Conservation (phyloP, 768 basidiomycete species). For the Leccinellum albellum region DNA sequence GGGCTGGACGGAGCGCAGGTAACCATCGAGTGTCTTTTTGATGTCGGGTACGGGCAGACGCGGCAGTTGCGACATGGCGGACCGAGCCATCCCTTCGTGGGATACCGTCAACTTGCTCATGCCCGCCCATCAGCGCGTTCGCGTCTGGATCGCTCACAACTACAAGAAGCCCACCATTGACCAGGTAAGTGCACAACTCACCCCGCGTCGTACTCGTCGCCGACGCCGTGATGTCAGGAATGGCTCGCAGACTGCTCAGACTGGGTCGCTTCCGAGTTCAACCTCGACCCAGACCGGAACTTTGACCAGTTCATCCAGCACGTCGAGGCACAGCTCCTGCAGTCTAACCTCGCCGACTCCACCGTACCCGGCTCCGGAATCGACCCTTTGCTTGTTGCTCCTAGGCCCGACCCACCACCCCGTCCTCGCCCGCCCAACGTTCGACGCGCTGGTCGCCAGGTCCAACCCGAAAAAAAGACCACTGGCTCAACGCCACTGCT, state of each 20-base stretch:
- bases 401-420: conserved; percentile 5
- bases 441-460: conserved; percentile 2
- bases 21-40: conserved; percentile 67
- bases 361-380: conserved; percentile 70
- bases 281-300: conserved; percentile 43
- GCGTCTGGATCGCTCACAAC: conserved; percentile 49
- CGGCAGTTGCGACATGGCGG: conserved; percentile 39
- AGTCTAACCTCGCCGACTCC: conserved; percentile 70
- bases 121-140: conserved; percentile 31
- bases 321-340: conserved; percentile 64
- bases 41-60: conserved; percentile 84
- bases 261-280: conserved; percentile 52
- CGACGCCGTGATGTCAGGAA: conserved; percentile 40
- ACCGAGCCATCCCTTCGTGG: conserved; percentile 13
- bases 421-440: conserved; percentile 2
- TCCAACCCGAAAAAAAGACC: conserved; percentile 17
- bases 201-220: background rate
- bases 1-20: conserved; percentile 75
- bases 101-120: conserved; percentile 7
- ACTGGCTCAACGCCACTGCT: conserved; percentile 49
- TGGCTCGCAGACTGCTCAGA: conserved; percentile 74
- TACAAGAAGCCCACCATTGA: conserved; percentile 66
- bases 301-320: conserved; percentile 51
- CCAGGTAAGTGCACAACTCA: conserved; percentile 37
- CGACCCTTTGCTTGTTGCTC: conserved; percentile 17